Evolutionary conservation across 2,329 filamentous ascomycete species (phyloP).

Genomic region (Diaporthe capsici): DNA sequence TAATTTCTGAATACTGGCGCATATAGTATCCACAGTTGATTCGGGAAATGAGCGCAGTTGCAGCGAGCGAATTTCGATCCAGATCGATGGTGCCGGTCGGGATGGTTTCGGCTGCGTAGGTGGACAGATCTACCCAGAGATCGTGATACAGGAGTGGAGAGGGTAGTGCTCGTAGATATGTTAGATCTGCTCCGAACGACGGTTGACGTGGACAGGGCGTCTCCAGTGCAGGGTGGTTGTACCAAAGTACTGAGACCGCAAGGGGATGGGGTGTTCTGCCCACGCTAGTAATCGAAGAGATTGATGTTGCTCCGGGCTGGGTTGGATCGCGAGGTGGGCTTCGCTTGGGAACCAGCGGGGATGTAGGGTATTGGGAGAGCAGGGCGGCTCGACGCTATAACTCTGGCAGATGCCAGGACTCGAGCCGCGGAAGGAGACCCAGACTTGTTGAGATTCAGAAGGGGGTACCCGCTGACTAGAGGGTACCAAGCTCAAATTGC

Average conservation of each 20-base stretch:
- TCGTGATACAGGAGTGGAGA: conserved; percentile 32
- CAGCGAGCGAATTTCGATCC: conserved; percentile 28
- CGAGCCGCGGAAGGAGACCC: conserved; percentile 14
- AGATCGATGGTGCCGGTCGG: conserved; percentile 15
- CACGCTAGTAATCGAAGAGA: conserved; percentile 36
- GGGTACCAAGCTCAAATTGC: conserved; percentile 35
- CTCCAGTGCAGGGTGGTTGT: conserved; percentile 16
- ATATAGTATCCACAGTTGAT: conserved; percentile 26
- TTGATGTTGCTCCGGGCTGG: conserved; percentile 33
- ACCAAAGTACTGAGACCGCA: conserved; percentile 26
- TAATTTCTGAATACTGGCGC: background rate
- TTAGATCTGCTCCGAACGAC: conserved; percentile 30
- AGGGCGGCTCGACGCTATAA: conserved; percentile 30
- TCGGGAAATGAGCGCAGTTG: conserved; percentile 28
- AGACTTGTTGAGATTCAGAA: conserved; percentile 28
- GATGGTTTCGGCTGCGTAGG: conserved; percentile 28
- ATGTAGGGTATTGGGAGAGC: conserved; percentile 26
- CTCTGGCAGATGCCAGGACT: conserved; percentile 36
- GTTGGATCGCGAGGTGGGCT: conserved; percentile 39
- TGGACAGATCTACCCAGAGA: conserved; percentile 32
- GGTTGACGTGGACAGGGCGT: conserved; percentile 31
- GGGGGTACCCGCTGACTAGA: conserved; percentile 33
- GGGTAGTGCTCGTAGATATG: conserved; percentile 34
- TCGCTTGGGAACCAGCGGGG: conserved; percentile 35
- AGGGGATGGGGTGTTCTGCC: conserved; percentile 26